phyloP scores from a whole-genome alignment of 345 rosid species.

The Cochlearia excelsa region DNA sequence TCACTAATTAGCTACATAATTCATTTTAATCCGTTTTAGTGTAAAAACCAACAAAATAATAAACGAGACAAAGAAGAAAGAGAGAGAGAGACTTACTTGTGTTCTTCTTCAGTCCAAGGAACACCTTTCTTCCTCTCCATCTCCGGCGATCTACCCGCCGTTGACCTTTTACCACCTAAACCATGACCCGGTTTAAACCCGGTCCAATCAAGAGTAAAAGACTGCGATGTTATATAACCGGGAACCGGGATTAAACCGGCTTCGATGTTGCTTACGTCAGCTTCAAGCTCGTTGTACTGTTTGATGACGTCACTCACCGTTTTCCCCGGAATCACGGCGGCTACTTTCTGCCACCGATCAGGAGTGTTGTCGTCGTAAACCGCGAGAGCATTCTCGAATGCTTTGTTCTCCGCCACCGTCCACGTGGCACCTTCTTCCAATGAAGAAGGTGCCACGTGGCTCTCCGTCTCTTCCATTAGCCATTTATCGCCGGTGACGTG shows the following conservation, averaged over 20 bases:
- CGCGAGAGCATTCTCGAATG: constrained; percentile 85
- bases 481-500: constrained; percentile 50
- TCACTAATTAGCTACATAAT: not conserved
- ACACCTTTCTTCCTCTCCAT: constrained; percentile 96
- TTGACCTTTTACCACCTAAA: constrained; percentile 50
- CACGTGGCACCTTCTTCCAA: constrained; percentile 48
- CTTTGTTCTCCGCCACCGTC: constrained; percentile 83
- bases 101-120: constrained; percentile 99
- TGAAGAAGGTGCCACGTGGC: constrained; percentile 22
- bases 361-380: constrained; percentile 73
- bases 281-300: constrained; percentile 74
- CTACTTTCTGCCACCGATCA: constrained; percentile 78
- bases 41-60: not conserved
- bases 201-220: constrained; percentile 73
- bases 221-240: constrained; percentile 48
- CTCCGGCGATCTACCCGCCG: constrained; percentile 54
- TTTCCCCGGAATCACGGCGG: constrained; percentile 82
- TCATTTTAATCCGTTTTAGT: constrained; percentile 3
- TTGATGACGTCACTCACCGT: constrained; percentile 77
- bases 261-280: constrained; percentile 76
- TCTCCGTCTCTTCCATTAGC: constrained; percentile 52
- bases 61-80: constrained; percentile 5
- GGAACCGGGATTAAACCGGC: constrained; percentile 79
- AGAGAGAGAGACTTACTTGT: constrained; percentile 54
- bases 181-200: constrained; percentile 29